Evolutionary conservation across 257 asterid species (phyloP), one percentile per base, ranked within the genome.

Genomic region (Phtheirospermum japonicum): DNA sequence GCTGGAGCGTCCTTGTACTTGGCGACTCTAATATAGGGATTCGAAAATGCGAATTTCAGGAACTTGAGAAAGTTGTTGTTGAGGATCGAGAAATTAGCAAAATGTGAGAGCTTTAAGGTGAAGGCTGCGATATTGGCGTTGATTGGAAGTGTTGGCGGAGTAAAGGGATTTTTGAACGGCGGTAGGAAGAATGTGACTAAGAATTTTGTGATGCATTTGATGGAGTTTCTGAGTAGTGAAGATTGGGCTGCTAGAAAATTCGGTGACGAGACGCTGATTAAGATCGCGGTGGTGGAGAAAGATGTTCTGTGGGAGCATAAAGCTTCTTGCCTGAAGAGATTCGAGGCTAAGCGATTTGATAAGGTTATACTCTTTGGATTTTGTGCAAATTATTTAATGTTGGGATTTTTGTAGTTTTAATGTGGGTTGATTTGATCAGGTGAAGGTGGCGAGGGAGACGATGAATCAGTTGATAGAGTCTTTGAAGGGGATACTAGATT

Each of bases 331-430:
- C 71, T 86, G 83, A 92, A 83, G 77, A 78, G 77, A 42, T 84
- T 92, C 54, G 97, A 92, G 76, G 95, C 95, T 0, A 92, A 81
- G 79, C 75, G 79, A 73, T 86, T 84, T 49, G 98, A 92, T 52
- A 92, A 83, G 95, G 97, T 88, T 33, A 61, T 70, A 6, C 33
- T 9, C n/a, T 62, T 49, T 1, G n/a, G n/a, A n/a, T n/a, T n/a
- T n/a, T n/a, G n/a, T n/a, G n/a, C n/a, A n/a, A n/a, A n/a, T n/a
- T n/a, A n/a, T n/a, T 2, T 28, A n/a, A n/a, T n/a, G n/a, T n/a
- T n/a, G n/a, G n/a, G n/a, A n/a, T n/a, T n/a, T n/a, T n/a, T n/a
- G n/a, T n/a, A n/a, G n/a, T n/a, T n/a, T n/a, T n/a, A n/a, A n/a
- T n/a, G n/a, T n/a, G n/a, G n/a, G n/a, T n/a, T n/a, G n/a, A n/a